Conservation (phyloP, 768 basidiomycete genomes). For the Pholiota molesta region DNA sequence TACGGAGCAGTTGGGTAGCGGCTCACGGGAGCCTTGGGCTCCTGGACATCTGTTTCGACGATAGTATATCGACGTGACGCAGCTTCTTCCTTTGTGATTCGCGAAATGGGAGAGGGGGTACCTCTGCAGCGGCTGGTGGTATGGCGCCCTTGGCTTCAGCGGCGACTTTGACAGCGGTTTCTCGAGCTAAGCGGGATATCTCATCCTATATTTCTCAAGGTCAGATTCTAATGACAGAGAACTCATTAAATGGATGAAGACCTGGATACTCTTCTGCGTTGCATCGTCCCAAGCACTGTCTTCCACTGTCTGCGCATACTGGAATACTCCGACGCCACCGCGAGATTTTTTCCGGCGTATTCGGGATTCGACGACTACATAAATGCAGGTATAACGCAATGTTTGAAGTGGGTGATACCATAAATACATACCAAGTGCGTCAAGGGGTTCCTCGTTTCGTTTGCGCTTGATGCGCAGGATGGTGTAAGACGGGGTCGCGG, state of each 20-base stretch:
- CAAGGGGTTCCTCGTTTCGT: slow-evolving; percentile 79
- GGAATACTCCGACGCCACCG: slow-evolving; percentile 63
- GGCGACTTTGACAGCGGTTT: slow-evolving; percentile 29
- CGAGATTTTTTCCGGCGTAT: slow-evolving; percentile 65
- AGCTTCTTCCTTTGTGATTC: slow-evolving; percentile 33
- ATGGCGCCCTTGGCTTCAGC: slow-evolving; percentile 18
- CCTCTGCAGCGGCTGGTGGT: slow-evolving; percentile 9
- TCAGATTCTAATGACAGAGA: neutral
- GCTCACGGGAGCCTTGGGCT: slow-evolving; percentile 25
- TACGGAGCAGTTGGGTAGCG: slow-evolving; percentile 46
- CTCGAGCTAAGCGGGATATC: slow-evolving; percentile 55
- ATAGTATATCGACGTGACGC: slow-evolving; percentile 55
- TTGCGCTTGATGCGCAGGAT: slow-evolving; percentile 85
- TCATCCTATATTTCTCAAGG: slow-evolving; percentile 44
- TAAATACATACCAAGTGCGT: slow-evolving; percentile 65
- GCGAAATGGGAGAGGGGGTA: slow-evolving; percentile 15
- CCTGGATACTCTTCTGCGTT: slow-evolving; percentile 64
- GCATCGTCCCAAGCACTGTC: slow-evolving; percentile 68
- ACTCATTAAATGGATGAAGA: slow-evolving; percentile 24
- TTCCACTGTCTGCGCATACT: slow-evolving; percentile 83
- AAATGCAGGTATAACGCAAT: slow-evolving; percentile 11
- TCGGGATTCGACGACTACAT: slow-evolving; percentile 65
- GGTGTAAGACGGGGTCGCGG: slow-evolving; percentile 52
- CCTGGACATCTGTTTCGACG: slow-evolving; percentile 32
- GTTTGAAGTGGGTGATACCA: slow-evolving; percentile 5